phyloP scores from a whole-genome alignment of 495 filamentous ascomycete species.

The Daldinia grandis region DNA sequence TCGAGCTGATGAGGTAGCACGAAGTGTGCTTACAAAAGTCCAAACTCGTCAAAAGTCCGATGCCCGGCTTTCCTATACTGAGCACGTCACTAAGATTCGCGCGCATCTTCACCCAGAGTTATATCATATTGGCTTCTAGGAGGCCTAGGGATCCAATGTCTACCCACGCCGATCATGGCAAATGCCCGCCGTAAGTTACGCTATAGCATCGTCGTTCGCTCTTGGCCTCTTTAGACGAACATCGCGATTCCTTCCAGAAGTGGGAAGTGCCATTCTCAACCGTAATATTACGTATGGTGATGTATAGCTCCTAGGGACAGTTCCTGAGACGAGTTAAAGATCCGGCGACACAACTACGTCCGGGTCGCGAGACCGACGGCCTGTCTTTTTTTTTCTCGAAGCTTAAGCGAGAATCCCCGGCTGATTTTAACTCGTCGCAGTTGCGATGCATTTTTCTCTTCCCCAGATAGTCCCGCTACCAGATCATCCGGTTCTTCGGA shows the following conservation, averaged over 20 bases:
- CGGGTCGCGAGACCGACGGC: slow-evolving; percentile 15
- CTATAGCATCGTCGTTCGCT: slow-evolving; percentile 29
- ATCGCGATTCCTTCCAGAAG: slow-evolving; percentile 39
- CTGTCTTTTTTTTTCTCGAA: slow-evolving; percentile 26
- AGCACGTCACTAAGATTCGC: slow-evolving; percentile 2
- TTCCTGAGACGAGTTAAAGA: slow-evolving; percentile 30
- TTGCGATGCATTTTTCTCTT: slow-evolving; percentile 23
- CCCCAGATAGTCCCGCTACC: slow-evolving; percentile 39
- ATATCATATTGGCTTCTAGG: slow-evolving; percentile 3
- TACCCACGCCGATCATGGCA: slow-evolving; percentile 28
- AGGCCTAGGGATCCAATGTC: slow-evolving; percentile 9
- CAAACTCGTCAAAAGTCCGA: background rate
- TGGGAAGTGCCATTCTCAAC: slow-evolving; percentile 39
- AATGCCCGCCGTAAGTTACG: slow-evolving; percentile 21
- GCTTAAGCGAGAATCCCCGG: slow-evolving; percentile 34
- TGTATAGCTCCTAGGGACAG: slow-evolving; percentile 21
- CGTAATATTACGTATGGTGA: slow-evolving; percentile 40
- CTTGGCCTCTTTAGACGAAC: slow-evolving; percentile 22
- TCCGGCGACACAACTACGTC: slow-evolving; percentile 41
- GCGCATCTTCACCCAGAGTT: slow-evolving; percentile 10
- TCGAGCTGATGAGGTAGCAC: background rate
- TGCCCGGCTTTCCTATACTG: background rate
- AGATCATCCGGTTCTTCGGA: slow-evolving; percentile 40
- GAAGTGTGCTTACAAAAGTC: background rate
- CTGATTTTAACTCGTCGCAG: slow-evolving; percentile 32